Base-by-base conservation (phyloP, 352 stramenopile species). In the Pythium plurisporium region DNA sequence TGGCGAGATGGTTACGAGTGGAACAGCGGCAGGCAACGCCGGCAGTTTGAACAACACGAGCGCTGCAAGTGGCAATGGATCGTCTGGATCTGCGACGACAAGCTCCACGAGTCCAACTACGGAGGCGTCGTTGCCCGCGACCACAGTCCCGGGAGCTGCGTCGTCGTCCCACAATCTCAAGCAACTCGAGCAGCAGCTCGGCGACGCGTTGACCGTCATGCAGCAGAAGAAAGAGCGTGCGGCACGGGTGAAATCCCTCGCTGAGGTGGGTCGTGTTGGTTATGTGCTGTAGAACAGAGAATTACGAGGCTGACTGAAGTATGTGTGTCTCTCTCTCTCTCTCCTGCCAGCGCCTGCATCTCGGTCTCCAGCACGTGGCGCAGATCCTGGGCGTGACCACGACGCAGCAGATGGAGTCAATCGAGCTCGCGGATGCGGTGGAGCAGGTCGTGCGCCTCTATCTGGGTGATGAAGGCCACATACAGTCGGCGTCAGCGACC, bases 401-500 rank as follows among this genome's bases (percentile, higher is more conserved):
- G 7, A 60, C 72, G 20, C 61, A 68, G 40, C 68, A 78, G 29
- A 71, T 86, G 48, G 79, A 82, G 31, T 72, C 81, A n/a, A 61
- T 82, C 19, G 76, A 84, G 49, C 64, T 94, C 1, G 73, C 75
- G 2, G 80, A 92, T 41, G 64, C 80, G 7, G 80, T 91, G 23
- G 84, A 94, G 56, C 84, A 90, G 55, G 79, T 80, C 33, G 84
- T 94, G 54, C 82, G 84, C 7, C 59, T 87, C 31, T 73, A 85
- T 15, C 55, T 91, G 25, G 84, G 80, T n/a, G 84, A 92, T 33
- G 84, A 92, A 66, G 74, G 71, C 25, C 79, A 86, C 25, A 22
- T 88, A 40, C 77, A 79, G 65, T 73, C 70, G 15, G 52, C 50
- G 3, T 65, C 73, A 44, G 77, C 69, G 26, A 73, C 63, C 10